phyloP scores from a whole-genome alignment of 805 yeast species.

The Myxozyma geophila region DNA sequence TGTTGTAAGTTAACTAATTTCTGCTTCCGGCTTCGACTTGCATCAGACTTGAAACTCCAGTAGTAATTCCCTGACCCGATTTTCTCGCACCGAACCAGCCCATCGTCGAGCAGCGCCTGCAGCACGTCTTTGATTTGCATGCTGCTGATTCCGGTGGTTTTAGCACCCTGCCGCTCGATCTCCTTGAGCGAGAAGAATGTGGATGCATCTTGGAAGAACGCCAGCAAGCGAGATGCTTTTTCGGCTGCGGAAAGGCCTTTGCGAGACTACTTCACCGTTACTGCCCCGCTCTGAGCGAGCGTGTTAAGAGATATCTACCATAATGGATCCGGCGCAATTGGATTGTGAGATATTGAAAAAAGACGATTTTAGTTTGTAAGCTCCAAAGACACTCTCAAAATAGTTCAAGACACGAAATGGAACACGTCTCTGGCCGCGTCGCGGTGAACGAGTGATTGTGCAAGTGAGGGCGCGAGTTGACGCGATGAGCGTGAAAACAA shows the following conservation, averaged over 20 bases:
- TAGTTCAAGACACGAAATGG: too few species aligned
- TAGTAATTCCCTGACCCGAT: conserved; percentile 55
- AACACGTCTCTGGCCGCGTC: too few species aligned
- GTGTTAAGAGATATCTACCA: not conserved
- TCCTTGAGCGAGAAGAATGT: conserved; percentile 50
- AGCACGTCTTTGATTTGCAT: conserved; percentile 60
- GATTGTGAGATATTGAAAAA: too few species aligned
- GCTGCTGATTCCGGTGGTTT: conserved; percentile 54
- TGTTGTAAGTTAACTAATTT: conserved; percentile 21
- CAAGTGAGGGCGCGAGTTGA: too few species aligned
- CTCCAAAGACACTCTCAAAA: too few species aligned
- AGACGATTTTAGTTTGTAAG: not conserved
- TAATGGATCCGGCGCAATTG: too few species aligned
- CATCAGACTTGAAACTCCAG: conserved; percentile 38
- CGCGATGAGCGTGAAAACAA: too few species aligned
- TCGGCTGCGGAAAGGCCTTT: conserved; percentile 37
- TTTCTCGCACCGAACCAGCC: conserved; percentile 55
- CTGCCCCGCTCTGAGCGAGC: not conserved
- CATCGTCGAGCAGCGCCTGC: conserved; percentile 55
- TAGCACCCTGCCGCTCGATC: conserved; percentile 54
- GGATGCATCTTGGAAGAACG: conserved; percentile 32
- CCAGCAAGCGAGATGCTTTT: conserved; percentile 26
- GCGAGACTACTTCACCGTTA: conserved; percentile 25
- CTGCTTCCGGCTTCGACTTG: conserved; percentile 26
- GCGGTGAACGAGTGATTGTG: too few species aligned